Conservation (phyloP, 2,329 filamentous ascomycete species). For the Neofusicoccum ribis region DNA sequence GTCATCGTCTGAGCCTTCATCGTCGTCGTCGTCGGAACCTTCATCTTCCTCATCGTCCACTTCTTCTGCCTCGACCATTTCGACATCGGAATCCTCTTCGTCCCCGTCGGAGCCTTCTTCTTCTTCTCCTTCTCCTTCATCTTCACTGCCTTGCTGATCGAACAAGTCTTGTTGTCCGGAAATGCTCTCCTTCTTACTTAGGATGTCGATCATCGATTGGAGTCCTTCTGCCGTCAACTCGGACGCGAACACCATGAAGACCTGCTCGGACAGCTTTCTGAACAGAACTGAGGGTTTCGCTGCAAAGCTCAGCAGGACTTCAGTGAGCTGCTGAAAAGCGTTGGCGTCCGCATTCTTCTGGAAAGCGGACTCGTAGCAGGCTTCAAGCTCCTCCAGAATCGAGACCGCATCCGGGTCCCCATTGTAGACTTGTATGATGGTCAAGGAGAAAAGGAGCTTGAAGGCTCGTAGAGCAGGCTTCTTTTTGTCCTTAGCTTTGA, state of each 20-base stretch:
- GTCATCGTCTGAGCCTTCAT: conserved; percentile 27
- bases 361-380: conserved; percentile 55
- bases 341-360: conserved; percentile 38
- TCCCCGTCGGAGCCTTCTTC: conserved; percentile 50
- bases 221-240: conserved; percentile 74
- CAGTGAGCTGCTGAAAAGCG: conserved; percentile 71
- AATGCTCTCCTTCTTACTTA: conserved; percentile 76
- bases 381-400: conserved; percentile 77
- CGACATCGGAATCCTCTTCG: conserved; percentile 46
- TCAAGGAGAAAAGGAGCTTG: conserved; percentile 78
- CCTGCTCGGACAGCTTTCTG: conserved; percentile 81
- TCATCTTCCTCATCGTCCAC: conserved; percentile 29
- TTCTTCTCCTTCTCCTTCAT: conserved; percentile 44
- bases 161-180: conserved; percentile 87
- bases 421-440: conserved; percentile 86
- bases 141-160: conserved; percentile 55
- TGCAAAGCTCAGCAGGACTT: conserved; percentile 86
- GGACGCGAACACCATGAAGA: conserved; percentile 78
- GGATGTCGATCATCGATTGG: conserved; percentile 65
- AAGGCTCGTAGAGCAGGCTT: conserved; percentile 62
- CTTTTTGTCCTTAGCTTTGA: conserved; percentile 29
- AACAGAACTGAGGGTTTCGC: conserved; percentile 82
- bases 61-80: conserved; percentile 41
- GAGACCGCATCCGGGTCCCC: conserved; percentile 83
- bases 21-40: conserved; percentile 26